Conservation (phyloP, 495 filamentous ascomycete species). For the Antarctomyces pellizariae region DNA sequence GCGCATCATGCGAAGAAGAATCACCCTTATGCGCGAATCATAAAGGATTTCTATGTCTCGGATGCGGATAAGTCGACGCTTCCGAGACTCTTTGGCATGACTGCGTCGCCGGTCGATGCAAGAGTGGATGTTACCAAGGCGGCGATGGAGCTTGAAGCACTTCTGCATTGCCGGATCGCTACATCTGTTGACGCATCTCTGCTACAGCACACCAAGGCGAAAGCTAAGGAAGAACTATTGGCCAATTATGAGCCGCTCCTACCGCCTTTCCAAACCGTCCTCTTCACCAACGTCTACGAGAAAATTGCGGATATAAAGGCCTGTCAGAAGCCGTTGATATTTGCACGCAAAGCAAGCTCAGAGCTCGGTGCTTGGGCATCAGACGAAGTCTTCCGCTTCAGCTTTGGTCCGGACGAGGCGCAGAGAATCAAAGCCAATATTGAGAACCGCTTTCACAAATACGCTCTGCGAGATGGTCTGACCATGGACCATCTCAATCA, state of each 20-base stretch:
- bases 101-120: constrained; percentile 85
- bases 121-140: constrained; percentile 44
- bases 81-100: constrained; percentile 90
- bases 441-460: constrained; percentile 20
- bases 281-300: constrained; percentile 31
- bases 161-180: constrained; percentile 62
- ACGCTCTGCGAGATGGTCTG: constrained; percentile 9
- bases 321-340: constrained; percentile 35
- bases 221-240: constrained; percentile 31
- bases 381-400: constrained; percentile 57
- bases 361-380: constrained; percentile 71
- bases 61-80: constrained; percentile 19
- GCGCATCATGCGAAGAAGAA: constrained; percentile 93
- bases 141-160: constrained; percentile 52
- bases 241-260: constrained; percentile 30
- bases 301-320: constrained; percentile 30
- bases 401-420: constrained; percentile 39
- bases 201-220: constrained; percentile 31
- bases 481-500: constrained; percentile 21
- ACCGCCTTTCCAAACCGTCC: constrained; percentile 32
- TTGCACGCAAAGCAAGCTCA: constrained; percentile 30
- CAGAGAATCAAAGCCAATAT: constrained; percentile 35
- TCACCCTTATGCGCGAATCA: constrained; percentile 78
- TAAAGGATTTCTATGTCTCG: constrained; percentile 59
- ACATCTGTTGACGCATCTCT: constrained; percentile 47